Percentiles rank a stretch among this genome's conserved stretches.
These are phyloP conservation scores for Vanderwaltozyma tropicalis DNA, from an alignment of 805 yeast species.

Conservation along the genomic window DNA sequence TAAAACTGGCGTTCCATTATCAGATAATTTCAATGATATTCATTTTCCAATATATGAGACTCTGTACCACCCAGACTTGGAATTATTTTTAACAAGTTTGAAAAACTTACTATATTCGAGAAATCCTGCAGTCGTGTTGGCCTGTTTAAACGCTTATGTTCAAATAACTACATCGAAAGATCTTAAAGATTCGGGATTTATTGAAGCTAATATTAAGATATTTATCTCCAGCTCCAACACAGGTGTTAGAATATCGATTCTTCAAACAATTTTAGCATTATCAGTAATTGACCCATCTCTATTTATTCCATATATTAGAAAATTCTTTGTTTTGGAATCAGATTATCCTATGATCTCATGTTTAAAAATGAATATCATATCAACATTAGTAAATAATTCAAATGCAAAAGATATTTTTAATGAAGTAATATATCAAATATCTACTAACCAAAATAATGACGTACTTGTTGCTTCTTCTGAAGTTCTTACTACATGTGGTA, in stretches of 20 bases:
- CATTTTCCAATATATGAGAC: slow-evolving; percentile 34
- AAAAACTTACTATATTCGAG: slow-evolving; percentile 38
- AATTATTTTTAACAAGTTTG: slow-evolving; percentile 41
- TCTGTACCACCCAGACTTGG: slow-evolving; percentile 45
- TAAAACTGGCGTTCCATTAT: slow-evolving; percentile 28
- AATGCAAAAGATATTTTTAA: slow-evolving; percentile 43
- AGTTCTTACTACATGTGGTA: slow-evolving; percentile 53
- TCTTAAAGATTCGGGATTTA: slow-evolving; percentile 40
- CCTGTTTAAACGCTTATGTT: slow-evolving; percentile 46
- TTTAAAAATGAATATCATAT: slow-evolving; percentile 51
- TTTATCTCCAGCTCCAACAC: slow-evolving; percentile 28
- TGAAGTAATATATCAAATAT: slow-evolving; percentile 54
- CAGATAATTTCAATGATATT: slow-evolving; percentile 34
- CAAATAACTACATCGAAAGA: slow-evolving; percentile 49
- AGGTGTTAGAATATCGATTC: slow-evolving; percentile 30
- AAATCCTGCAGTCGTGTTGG: slow-evolving; percentile 51
- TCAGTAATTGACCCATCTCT: slow-evolving; percentile 26
- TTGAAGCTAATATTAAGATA: slow-evolving; percentile 39
- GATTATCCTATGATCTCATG: slow-evolving; percentile 39
- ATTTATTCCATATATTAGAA: slow-evolving; percentile 31
- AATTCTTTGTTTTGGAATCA: slow-evolving; percentile 46
- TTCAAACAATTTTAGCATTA: slow-evolving; percentile 37
- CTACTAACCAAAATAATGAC: slow-evolving; percentile 16
- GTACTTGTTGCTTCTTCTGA: slow-evolving; percentile 42
- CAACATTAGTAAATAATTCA: slow-evolving; percentile 43